Base-by-base conservation (phyloP, 495 filamentous ascomycete genomes). In the Lophiostoma macrostomum region DNA sequence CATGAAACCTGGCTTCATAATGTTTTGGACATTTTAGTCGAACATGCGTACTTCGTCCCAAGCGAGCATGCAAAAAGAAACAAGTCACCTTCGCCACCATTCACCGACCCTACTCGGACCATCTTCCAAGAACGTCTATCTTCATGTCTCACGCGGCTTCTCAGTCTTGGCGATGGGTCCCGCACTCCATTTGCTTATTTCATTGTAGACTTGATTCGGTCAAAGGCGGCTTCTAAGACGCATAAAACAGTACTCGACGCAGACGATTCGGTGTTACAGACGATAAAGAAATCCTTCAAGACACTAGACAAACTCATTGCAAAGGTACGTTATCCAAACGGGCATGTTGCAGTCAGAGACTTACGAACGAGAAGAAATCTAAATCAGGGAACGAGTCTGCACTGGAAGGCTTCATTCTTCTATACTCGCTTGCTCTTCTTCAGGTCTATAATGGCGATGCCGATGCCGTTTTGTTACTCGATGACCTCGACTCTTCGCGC, bases 391-490 rank as follows among this genome's bases (percentile, higher is more conserved):
- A 53, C 40, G 72, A 53, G 68, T 70, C 46, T 27, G 71, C 65
- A 42, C 63, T 67, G 3, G 71, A 81, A 31, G 86, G 87, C 0
- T 84, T 95, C 54, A 82, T 83, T 35, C 75, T 96, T 6, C 74
- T 96, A 6, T 91, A 93, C 67, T 86, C 87, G n/a, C 76, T 95
- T 49, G 84, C 85, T 1, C 79, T 96, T 39, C 69, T 96, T 25
- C 88, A 95, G 63, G 76, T 95, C n/a, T 91, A 93, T 70, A 86
- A 89, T 61, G 87, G 86, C 16, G 88, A 94, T 50, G 76, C 85
- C 0, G 93, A 97, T 58, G 87, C 90, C 5, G 74, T 89, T 1
- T 77, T 76, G 2, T 81, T 90, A 54, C 75, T 93, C 5, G 78
- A 85, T 14, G 89, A 95, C 60, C 67, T 95, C 8, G 78, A 84